Conservation (phyloP, 805 yeast genomes). For the Cyberlindnera xylosilytica region DNA sequence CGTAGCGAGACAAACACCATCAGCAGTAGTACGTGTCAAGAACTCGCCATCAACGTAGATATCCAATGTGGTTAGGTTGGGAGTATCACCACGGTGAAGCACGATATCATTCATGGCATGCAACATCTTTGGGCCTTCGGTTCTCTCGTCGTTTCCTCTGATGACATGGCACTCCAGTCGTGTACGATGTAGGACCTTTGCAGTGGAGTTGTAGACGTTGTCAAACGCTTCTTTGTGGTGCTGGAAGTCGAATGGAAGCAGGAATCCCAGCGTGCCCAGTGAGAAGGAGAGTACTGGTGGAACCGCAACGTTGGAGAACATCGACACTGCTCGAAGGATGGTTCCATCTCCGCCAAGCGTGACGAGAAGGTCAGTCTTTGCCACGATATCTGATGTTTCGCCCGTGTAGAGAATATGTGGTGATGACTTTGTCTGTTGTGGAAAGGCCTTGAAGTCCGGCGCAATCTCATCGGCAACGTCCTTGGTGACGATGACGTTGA, state of each 20-base stretch:
- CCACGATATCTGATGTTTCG: constrained; percentile 47
- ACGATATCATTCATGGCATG: constrained; percentile 94
- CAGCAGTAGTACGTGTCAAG: constrained; percentile 87
- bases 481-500: constrained; percentile 74
- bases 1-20: constrained; percentile 80
- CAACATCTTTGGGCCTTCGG: constrained; percentile 32
- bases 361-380: constrained; percentile 74
- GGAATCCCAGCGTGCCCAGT: constrained; percentile 85
- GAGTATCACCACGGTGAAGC: constrained; percentile 83
- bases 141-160: constrained; percentile 11
- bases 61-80: constrained; percentile 80
- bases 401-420: constrained; percentile 58
- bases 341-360: constrained; percentile 98
- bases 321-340: constrained; percentile 75
- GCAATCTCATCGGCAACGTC: constrained; percentile 72
- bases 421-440: constrained; percentile 26
- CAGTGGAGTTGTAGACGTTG: constrained; percentile 62
- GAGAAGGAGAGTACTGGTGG: constrained; percentile 92
- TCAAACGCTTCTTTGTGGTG: constrained; percentile 59
- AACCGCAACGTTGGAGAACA: constrained; percentile 65
- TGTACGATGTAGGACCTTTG: constrained; percentile 71
- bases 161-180: constrained; percentile 75
- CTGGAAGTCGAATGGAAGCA: constrained; percentile 79
- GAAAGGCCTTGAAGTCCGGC: constrained; percentile 25
- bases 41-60: constrained; percentile 82